A percentile compares a stretch with the other conserved stretches of the same genome.
Conservation (phyloP, 768 basidiomycete species). For the Suillus plorans region DNA sequence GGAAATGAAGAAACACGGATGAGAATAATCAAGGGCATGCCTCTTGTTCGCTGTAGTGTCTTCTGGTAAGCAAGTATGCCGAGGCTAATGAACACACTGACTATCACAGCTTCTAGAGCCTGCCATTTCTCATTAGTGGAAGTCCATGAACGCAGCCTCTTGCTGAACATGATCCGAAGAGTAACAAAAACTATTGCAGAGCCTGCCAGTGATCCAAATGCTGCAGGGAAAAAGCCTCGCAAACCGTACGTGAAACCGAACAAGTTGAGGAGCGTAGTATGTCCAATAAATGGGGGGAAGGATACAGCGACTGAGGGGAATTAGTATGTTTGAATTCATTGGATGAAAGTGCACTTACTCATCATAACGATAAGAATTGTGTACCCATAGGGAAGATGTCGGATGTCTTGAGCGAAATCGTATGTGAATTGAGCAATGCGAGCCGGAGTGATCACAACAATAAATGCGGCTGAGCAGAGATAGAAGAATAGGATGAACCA, state of each 20-base stretch:
- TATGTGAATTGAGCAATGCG: conserved; percentile 71
- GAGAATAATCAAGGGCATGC: conserved; percentile 78
- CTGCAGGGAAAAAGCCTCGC: conserved; percentile 69
- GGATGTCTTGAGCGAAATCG: conserved; percentile 62
- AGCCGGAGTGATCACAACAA: conserved; percentile 57
- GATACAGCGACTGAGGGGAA: conserved; percentile 24
- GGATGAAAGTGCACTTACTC: conserved; percentile 63
- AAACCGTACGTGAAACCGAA: conserved; percentile 86
- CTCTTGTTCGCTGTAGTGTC: conserved; percentile 58
- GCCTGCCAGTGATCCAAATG: conserved; percentile 60
- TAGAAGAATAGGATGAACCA: conserved; percentile 63
- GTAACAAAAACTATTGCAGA: conserved; percentile 60
- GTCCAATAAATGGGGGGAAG: conserved; percentile 34
- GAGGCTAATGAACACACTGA: conserved; percentile 33
- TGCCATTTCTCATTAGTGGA: conserved; percentile 69
- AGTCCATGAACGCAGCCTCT: conserved; percentile 59
- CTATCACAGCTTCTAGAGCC: conserved; percentile 74
- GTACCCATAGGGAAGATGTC: conserved; percentile 61
- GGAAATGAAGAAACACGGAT: conserved; percentile 82
- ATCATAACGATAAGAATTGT: conserved; percentile 50
- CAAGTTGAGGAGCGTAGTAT: conserved; percentile 45
- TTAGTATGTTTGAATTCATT: conserved; percentile 23
- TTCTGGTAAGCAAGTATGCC: background rate
- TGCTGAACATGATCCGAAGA: conserved; percentile 58
- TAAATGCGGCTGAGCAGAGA: conserved; percentile 39